Conservation (phyloP, 2,329 filamentous ascomycete genomes). For the Colletotrichum shisoi region DNA sequence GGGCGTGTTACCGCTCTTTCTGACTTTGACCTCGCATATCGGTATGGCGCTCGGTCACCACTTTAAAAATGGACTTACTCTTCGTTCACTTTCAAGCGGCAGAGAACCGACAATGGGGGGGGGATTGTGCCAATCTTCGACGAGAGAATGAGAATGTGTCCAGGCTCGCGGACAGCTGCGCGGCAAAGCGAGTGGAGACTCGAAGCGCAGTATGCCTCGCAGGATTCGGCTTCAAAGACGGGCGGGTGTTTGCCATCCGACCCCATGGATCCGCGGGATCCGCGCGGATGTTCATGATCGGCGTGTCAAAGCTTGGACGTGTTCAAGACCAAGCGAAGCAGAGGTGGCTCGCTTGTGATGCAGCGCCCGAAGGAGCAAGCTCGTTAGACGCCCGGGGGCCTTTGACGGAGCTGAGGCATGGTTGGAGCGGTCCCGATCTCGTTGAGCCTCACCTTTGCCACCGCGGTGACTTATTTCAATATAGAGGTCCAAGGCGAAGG, state of each 20-base stretch:
- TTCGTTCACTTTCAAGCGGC: background rate
- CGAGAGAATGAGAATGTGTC: background rate
- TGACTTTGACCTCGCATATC: conserved; percentile 9
- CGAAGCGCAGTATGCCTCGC: conserved; percentile 31
- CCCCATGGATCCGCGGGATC: background rate
- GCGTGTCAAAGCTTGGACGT: conserved; percentile 6
- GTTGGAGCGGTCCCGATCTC: conserved; percentile 7
- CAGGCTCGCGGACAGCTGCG: conserved; percentile 1
- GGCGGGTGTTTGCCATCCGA: background rate
- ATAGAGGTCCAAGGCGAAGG: conserved; percentile 2
- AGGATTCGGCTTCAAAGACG: conserved; percentile 27
- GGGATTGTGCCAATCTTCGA: too few species aligned
- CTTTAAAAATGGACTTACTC: too few species aligned
- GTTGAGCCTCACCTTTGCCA: conserved; percentile 36
- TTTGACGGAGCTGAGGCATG: conserved; percentile 20
- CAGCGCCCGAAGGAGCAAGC: conserved; percentile 9
- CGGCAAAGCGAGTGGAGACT: conserved; percentile 25
- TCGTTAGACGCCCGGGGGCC: conserved; percentile 21
- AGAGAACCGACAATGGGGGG: background rate
- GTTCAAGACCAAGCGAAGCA: background rate
- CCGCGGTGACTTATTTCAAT: conserved; percentile 19
- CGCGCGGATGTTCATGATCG: conserved; percentile 17
- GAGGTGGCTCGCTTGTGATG: background rate
- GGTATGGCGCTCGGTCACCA: too few species aligned
- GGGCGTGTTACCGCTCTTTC: conserved; percentile 14